Conservation (phyloP, 495 filamentous ascomycete genomes). For the Penicillium pulvis region DNA sequence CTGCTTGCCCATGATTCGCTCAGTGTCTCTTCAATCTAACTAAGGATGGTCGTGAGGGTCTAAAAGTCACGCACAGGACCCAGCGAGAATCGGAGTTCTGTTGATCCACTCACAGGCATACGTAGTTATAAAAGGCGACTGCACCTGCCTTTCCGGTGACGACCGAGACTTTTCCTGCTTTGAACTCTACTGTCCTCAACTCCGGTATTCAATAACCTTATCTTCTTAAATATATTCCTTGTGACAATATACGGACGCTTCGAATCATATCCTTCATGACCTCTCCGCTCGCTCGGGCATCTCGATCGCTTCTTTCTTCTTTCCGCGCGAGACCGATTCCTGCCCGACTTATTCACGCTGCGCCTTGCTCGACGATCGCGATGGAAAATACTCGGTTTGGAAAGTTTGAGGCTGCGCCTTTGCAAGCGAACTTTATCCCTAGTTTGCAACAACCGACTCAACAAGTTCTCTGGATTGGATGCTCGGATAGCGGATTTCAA, state of each 20-base stretch:
- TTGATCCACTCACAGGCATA: background rate
- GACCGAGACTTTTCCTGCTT: background rate
- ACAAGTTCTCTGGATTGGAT: slow-evolving; percentile 49
- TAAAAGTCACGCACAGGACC: background rate
- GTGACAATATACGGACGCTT: background rate
- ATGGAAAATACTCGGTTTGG: slow-evolving; percentile 3
- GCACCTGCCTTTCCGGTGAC: background rate
- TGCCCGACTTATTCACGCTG: background rate
- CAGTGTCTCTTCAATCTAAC: background rate
- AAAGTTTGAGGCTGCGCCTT: slow-evolving; percentile 6
- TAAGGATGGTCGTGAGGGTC: background rate
- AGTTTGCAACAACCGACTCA: slow-evolving; percentile 23
- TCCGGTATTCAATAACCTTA: no score
- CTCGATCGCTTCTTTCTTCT: background rate
- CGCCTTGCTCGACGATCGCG: background rate
- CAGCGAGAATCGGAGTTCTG: slow-evolving; percentile 4
- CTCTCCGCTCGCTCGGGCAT: background rate
- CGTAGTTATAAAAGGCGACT: background rate
- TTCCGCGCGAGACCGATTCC: background rate
- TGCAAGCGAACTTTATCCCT: slow-evolving; percentile 31
- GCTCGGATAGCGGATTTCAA: slow-evolving; percentile 39
- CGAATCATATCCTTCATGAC: background rate
- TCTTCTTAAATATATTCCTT: background rate
- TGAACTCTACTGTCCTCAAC: no score
- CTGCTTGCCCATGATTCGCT: background rate